Evolutionary conservation across 2,329 filamentous ascomycete species (phyloP), one percentile per base, ranked within the genome.

Genomic region (Lasiodiplodia citricola): DNA sequence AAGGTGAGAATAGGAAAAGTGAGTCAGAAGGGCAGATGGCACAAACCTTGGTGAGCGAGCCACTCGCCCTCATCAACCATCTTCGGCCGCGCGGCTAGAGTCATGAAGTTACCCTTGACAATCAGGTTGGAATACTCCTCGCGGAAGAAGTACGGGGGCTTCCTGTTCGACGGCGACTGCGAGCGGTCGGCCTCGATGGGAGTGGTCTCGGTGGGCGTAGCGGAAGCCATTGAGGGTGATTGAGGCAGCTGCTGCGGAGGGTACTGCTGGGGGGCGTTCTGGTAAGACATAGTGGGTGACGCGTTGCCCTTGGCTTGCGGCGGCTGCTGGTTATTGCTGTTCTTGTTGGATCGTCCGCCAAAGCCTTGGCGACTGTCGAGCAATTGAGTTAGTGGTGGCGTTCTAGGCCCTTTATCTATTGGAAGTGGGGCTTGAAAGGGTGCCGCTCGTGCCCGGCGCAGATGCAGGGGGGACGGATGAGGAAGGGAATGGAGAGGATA

Each of bases 71-170:
- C 90, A 76, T 97, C 95, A 56, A 97, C 92, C 68, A 96, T 94
- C 83, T 95, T 94, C 25, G 95, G 95, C 77, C 94, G 91, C 62
- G 94, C 93, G 75, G 94, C 96, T 70, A 98, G 83, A 13, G 95
- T 97, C 91, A 97, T 93, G 79, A 98, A 97, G 83, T 97, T 98
- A 70, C 95, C 95, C 84, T 95, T 97, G 76, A 97, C 94, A 72
- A 97, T 97, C 76, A 97, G 90, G 78, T 91, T 92, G 67, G 92
- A 90, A 77, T 92, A 91, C 70, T 88, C 83, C 68, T 91, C 87
- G 75, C 92, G 91, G 75, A 94, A 88, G 89, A 92, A 94, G 70
- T 92, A 83, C 18, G 92, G 92, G 51, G 88, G 86, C 69, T 90
- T 90, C 70, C 92, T 83, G 73, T 90, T 88, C 76, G 90, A 71